Conservation (phyloP, 176 grass and related monocot species). For the Elaeis guineensis region DNA sequence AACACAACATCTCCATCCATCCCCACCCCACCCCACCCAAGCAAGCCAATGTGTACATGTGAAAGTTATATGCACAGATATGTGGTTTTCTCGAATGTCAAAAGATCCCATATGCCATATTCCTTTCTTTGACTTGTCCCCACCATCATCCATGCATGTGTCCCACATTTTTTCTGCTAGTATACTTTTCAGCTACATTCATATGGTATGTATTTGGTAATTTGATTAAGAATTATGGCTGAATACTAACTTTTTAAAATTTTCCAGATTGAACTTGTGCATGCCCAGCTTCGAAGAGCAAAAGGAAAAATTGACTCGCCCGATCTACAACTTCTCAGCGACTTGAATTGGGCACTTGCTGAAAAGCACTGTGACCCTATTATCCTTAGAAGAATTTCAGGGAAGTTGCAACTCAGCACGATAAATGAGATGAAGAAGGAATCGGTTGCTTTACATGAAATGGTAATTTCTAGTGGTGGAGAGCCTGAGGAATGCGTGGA, state of each 20-base stretch:
- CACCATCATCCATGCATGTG: too few relatives aligned
- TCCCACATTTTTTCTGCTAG: not conserved
- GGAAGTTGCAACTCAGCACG: conserved; percentile 74
- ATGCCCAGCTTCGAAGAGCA: conserved; percentile 69
- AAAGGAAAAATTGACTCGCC: conserved; percentile 29
- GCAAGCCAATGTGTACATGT: too few relatives aligned
- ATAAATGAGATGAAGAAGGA: conserved; percentile 77
- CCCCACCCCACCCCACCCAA: too few relatives aligned
- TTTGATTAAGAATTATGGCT: not conserved
- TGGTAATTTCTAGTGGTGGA: conserved; percentile 65
- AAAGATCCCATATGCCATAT: too few relatives aligned
- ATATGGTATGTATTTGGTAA: not conserved
- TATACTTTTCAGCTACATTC: not conserved
- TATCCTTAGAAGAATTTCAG: conserved; percentile 50
- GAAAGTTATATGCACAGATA: too few relatives aligned
- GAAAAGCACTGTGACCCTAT: conserved; percentile 27
- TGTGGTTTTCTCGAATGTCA: too few relatives aligned
- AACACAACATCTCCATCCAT: too few relatives aligned
- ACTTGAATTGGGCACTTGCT: conserved; percentile 42
- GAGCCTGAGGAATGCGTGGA: conserved; percentile 59
- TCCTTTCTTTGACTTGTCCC: too few relatives aligned
- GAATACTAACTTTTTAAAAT: not conserved
- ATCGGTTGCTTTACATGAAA: conserved; percentile 73
- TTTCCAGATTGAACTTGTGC: conserved; percentile 71
- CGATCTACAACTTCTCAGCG: conserved; percentile 40